Percentiles rank a stretch among this genome's conserved stretches.
Evolutionary conservation across 345 rosid species (phyloP).

Genomic region (Raphanus raphanistrum): DNA sequence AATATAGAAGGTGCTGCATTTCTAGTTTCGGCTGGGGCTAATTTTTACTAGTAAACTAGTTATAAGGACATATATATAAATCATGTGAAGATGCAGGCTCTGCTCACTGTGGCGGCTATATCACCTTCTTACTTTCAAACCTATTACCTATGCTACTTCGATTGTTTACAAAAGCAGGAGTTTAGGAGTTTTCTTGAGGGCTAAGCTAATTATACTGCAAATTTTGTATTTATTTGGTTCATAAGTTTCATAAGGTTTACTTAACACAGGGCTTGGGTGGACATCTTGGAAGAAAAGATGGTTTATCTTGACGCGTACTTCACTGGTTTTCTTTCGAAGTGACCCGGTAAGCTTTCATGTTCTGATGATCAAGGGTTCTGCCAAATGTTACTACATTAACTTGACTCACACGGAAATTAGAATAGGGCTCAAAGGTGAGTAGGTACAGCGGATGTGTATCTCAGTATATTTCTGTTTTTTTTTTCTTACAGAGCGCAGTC

Average conservation of each 20-base stretch:
- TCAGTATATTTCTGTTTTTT: conserved; percentile 11
- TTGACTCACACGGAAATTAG: conserved; percentile 14
- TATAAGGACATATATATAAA: too few species aligned
- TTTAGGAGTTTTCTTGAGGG: not conserved
- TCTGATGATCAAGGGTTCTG: conserved; percentile 9
- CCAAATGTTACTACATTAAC: not conserved
- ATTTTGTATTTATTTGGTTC: not conserved
- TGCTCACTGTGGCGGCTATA: too few species aligned
- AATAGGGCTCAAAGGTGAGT: conserved; percentile 12
- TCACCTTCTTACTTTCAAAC: too few species aligned
- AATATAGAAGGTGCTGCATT: too few species aligned
- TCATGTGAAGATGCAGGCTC: too few species aligned
- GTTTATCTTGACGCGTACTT: conserved; percentile 75
- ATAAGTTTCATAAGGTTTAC: not conserved
- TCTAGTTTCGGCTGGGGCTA: too few species aligned
- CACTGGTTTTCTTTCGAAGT: conserved; percentile 77
- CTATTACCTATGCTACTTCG: too few species aligned
- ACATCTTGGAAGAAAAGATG: conserved; percentile 83
- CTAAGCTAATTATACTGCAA: not conserved
- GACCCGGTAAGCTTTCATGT: conserved; percentile 60
- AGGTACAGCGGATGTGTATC: conserved; percentile 1
- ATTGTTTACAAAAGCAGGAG: too few species aligned
- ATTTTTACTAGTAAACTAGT: too few species aligned
- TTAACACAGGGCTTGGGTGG: conserved; percentile 71
- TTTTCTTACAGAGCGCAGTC: conserved; percentile 55